Evolutionary conservation across 805 yeast species (phyloP).

Genomic region (Scheffersomyces stipitis): DNA sequence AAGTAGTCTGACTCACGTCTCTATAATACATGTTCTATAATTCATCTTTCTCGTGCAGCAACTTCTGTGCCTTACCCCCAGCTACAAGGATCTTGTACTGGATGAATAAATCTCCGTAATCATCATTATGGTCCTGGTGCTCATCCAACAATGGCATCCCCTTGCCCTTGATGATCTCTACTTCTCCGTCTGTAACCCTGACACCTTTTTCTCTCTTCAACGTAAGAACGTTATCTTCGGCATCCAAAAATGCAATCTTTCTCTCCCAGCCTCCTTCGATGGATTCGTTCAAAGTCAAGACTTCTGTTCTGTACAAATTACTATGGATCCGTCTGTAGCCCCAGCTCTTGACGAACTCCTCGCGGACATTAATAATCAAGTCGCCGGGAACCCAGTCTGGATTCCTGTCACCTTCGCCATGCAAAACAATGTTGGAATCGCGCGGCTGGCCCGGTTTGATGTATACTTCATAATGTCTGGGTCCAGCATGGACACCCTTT

Average conservation of each 20-base stretch:
- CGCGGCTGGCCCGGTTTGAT: slow-evolving; percentile 72
- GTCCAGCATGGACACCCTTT: slow-evolving; percentile 54
- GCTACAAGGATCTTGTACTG: slow-evolving; percentile 47
- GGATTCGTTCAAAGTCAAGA: slow-evolving; percentile 70
- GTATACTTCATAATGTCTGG: slow-evolving; percentile 58
- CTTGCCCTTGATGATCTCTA: slow-evolving; percentile 66
- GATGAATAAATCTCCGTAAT: slow-evolving; percentile 23
- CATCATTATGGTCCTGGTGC: slow-evolving; percentile 31
- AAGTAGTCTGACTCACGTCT: too few species aligned
- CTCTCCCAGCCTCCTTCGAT: slow-evolving; percentile 79
- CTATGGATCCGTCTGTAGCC: slow-evolving; percentile 84
- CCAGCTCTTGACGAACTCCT: slow-evolving; percentile 56
- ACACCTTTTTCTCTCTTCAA: slow-evolving; percentile 53
- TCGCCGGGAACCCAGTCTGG: slow-evolving; percentile 88
- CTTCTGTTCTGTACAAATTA: slow-evolving; percentile 79
- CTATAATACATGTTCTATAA: slow-evolving; percentile 10
- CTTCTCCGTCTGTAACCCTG: slow-evolving; percentile 61
- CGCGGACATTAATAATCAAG: slow-evolving; percentile 59
- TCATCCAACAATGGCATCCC: slow-evolving; percentile 78
- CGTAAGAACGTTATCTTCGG: slow-evolving; percentile 38
- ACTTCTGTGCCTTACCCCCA: slow-evolving; percentile 9
- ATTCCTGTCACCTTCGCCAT: slow-evolving; percentile 79
- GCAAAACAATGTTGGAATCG: slow-evolving; percentile 54
- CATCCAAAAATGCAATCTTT: slow-evolving; percentile 64
- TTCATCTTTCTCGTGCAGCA: slow-evolving; percentile 19